Evolutionary conservation across 1,139 yeast species (phyloP).

Genomic region (Geotrichum bryndzae): DNA sequence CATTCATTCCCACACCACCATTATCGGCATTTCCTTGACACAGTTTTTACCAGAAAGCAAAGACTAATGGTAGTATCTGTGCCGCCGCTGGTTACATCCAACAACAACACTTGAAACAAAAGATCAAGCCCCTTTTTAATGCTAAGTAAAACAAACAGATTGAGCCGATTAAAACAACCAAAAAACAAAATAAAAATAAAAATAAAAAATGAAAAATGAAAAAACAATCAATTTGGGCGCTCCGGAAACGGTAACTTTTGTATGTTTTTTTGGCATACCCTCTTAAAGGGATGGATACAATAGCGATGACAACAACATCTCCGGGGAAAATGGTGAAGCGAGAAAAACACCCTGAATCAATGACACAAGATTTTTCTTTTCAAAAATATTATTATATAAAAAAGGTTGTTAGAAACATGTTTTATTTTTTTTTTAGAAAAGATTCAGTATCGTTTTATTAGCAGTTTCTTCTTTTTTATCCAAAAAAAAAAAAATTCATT

Average conservation of each 20-base stretch:
- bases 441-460: no score
- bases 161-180: slow-evolving; percentile 75
- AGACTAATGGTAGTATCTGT: slow-evolving; percentile 16
- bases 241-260: slow-evolving; percentile 24
- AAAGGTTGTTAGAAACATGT: no score
- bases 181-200: no score
- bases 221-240: slow-evolving; percentile 69
- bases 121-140: slow-evolving; percentile 53
- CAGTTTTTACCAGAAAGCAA: slow-evolving; percentile 18
- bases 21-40: neutral
- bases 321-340: neutral
- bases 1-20: slow-evolving; percentile 41
- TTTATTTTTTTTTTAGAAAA: no score
- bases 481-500: no score
- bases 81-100: no score
- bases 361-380: no score
- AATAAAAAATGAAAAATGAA: no score
- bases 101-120: slow-evolving; percentile 39
- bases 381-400: no score
- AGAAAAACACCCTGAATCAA: no score
- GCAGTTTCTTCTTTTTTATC: no score
- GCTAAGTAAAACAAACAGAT: slow-evolving; percentile 73
- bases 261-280: neutral
- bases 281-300: slow-evolving; percentile 15
- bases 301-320: slow-evolving; percentile 11